phyloP scores from a whole-genome alignment of 2,329 filamentous ascomycete species.

The Macroventuria anomochaeta region DNA sequence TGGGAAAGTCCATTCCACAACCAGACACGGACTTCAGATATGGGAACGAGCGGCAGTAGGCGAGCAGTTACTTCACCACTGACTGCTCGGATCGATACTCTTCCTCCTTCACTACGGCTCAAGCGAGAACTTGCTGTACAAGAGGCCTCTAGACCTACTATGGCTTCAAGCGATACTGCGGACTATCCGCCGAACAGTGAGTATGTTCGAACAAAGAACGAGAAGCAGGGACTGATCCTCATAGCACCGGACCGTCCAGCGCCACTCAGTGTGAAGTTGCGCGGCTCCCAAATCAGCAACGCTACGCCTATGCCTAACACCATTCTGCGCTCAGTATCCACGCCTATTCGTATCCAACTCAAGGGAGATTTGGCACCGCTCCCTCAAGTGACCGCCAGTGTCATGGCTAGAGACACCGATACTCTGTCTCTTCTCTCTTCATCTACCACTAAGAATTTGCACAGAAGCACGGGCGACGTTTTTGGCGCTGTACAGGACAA shows the following conservation, averaged over 20 bases:
- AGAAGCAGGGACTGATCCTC: not conserved
- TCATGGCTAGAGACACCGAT: not conserved
- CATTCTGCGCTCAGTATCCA: slow-evolving; percentile 20
- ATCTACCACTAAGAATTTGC: not conserved
- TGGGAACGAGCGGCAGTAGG: not conserved
- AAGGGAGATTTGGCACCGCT: not conserved
- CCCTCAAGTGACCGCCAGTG: not conserved
- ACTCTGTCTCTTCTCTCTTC: not conserved
- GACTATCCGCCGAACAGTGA: slow-evolving; percentile 14
- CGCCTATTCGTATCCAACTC: slow-evolving; percentile 7
- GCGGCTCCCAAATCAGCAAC: slow-evolving; percentile 11
- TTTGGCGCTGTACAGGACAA: not conserved
- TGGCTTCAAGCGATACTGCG: not conserved
- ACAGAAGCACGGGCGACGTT: slow-evolving; percentile 1
- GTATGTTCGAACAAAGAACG: not conserved
- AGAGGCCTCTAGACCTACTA: not conserved
- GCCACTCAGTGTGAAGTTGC: slow-evolving; percentile 29
- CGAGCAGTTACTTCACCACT: not conserved
- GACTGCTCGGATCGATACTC: slow-evolving; percentile 5
- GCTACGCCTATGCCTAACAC: not conserved
- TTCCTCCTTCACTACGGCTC: slow-evolving; percentile 2
- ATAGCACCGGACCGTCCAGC: slow-evolving; percentile 38
- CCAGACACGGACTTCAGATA: not conserved
- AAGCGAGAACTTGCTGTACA: slow-evolving; percentile 5
- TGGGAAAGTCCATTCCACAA: not conserved